Evolutionary conservation across 176 grass and related monocot species (phyloP).

Genomic region (Cenchrus purpureus): DNA sequence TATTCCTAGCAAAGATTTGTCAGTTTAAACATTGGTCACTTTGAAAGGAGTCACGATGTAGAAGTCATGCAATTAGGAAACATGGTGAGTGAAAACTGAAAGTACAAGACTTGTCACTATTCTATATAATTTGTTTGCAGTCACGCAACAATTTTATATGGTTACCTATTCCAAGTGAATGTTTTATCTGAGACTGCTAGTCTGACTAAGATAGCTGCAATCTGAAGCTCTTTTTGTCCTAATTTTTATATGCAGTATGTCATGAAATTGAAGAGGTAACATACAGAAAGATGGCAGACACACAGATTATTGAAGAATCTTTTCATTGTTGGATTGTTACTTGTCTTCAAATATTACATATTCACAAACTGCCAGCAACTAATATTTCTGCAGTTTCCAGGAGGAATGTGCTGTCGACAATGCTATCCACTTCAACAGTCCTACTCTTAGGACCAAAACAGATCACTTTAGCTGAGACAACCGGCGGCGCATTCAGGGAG

Average conservation of each 20-base stretch:
- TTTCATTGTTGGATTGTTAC: neutral
- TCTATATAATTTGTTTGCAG: neutral
- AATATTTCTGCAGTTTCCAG: conserved; percentile 83
- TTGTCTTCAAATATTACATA: neutral
- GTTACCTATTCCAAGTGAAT: neutral
- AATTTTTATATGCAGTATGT: neutral
- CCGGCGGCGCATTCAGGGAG: conserved; percentile 61
- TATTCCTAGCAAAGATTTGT: neutral
- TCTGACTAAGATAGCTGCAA: neutral
- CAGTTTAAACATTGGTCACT: neutral
- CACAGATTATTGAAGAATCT: neutral
- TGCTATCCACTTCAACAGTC: conserved; percentile 63
- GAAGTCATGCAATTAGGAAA: conserved; percentile 20
- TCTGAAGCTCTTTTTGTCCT: neutral
- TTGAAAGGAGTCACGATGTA: neutral
- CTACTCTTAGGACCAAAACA: conserved; percentile 37
- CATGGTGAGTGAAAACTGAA: neutral
- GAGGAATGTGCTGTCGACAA: conserved; percentile 65
- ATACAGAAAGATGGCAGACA: neutral
- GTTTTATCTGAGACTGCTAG: neutral
- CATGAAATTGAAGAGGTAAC: neutral
- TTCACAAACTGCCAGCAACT: conserved; percentile 18
- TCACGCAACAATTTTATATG: neutral
- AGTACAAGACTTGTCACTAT: neutral
- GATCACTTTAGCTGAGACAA: conserved; percentile 49